Conservation (phyloP, 805 yeast genomes). For the Saturnispora kantuleensis region DNA sequence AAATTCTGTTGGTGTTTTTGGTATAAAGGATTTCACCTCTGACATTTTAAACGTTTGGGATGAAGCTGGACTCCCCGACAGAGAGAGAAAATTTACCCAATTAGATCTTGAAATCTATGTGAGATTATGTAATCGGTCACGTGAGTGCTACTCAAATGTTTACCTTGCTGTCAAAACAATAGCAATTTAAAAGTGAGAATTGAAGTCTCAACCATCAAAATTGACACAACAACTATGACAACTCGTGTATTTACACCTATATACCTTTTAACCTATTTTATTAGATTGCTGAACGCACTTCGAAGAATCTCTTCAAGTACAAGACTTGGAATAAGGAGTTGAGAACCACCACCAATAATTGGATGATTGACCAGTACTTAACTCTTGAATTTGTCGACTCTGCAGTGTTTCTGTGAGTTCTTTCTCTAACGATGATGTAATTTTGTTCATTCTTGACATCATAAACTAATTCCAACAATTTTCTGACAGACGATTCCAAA, state of each 20-base stretch:
- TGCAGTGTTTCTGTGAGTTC: slow-evolving; percentile 97
- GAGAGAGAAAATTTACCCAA: neutral
- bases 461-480: slow-evolving; percentile 62
- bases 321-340: slow-evolving; percentile 90
- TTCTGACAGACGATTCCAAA: slow-evolving; percentile 74
- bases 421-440: slow-evolving; percentile 89
- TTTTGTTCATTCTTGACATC: slow-evolving; percentile 89
- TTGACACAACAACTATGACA: no score
- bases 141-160: neutral
- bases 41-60: slow-evolving; percentile 4
- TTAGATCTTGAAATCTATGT: no score
- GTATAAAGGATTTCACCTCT: slow-evolving; percentile 8
- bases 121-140: neutral
- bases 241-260: no score
- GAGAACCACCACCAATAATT: slow-evolving; percentile 71
- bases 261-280: neutral
- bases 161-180: no score
- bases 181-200: no score
- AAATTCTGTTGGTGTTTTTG: slow-evolving; percentile 12
- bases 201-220: no score
- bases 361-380: slow-evolving; percentile 96
- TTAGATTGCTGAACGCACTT: slow-evolving; percentile 82
- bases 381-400: slow-evolving; percentile 95
- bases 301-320: slow-evolving; percentile 90
- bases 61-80: neutral